phyloP scores from a whole-genome alignment of 345 rosid species.

The Angophora floribunda region DNA sequence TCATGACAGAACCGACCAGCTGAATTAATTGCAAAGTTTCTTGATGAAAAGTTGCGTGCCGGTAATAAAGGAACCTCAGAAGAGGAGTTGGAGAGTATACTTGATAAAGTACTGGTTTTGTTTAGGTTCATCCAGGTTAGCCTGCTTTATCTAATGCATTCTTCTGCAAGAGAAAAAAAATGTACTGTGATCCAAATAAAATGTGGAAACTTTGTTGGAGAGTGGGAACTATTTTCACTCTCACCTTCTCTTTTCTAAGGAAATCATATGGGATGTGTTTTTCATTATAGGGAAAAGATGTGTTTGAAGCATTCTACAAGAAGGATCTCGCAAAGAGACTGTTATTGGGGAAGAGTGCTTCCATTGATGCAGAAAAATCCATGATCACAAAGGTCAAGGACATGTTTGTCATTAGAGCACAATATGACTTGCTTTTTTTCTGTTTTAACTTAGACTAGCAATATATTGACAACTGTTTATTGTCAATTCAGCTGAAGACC shows the following conservation, averaged over 20 bases:
- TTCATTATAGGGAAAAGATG: slow-evolving; percentile 78
- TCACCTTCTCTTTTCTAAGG: background rate
- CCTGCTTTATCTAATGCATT: background rate
- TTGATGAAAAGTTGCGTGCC: slow-evolving; percentile 99
- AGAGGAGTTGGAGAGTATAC: slow-evolving; percentile 97
- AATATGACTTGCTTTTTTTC: background rate
- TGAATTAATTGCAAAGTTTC: slow-evolving; percentile 93
- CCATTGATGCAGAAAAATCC: slow-evolving; percentile 97
- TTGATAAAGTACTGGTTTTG: slow-evolving; percentile 92
- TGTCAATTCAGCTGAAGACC: slow-evolving; percentile 71
- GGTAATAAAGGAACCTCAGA: slow-evolving; percentile 99
- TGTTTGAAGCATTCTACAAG: slow-evolving; percentile 96
- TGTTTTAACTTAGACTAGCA: background rate
- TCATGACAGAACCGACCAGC: slow-evolving; percentile 86
- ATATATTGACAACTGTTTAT: slow-evolving; percentile 11
- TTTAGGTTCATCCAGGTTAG: slow-evolving; percentile 96
- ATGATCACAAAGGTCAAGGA: slow-evolving; percentile 89
- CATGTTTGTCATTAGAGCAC: background rate
- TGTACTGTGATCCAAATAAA: background rate
- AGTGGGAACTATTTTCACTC: background rate
- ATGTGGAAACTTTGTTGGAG: background rate
- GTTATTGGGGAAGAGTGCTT: slow-evolving; percentile 93
- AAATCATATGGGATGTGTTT: slow-evolving; percentile 3
- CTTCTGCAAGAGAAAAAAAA: background rate
- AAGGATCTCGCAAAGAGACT: slow-evolving; percentile 98